Conservation (phyloP, 1,139 yeast species). For the Nadsonia commutata region DNA sequence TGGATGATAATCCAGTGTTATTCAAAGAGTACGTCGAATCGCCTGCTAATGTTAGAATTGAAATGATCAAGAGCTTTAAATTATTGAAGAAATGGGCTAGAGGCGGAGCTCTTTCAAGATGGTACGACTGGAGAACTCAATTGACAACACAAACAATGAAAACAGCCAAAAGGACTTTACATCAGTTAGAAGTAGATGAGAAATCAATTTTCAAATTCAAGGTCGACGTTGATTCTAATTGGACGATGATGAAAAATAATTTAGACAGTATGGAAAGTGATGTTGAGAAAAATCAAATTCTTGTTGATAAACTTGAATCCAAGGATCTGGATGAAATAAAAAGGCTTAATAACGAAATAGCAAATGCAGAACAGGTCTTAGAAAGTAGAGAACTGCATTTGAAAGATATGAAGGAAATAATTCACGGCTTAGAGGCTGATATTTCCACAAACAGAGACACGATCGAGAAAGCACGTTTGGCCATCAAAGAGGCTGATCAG, state of each 20-base stretch:
- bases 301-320: background rate
- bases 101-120: conserved; percentile 35
- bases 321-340: background rate
- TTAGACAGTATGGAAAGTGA: background rate
- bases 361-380: background rate
- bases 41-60: conserved; percentile 25
- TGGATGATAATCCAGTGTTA: conserved; percentile 34
- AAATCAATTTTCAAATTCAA: conserved; percentile 10
- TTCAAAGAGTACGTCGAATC: conserved; percentile 34
- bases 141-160: conserved; percentile 29
- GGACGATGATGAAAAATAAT: background rate
- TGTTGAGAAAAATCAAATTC: background rate
- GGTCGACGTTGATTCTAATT: conserved; percentile 13
- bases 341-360: background rate
- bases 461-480: background rate
- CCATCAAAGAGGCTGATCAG: background rate
- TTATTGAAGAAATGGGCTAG: conserved; percentile 36
- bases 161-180: conserved; percentile 24
- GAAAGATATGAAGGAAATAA: background rate
- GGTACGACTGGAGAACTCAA: conserved; percentile 47
- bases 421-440: background rate
- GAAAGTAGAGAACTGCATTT: background rate
- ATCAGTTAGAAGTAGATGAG: conserved; percentile 13
- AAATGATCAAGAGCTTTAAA: conserved; percentile 33
- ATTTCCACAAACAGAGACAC: background rate